Evolutionary conservation across 1,139 yeast genomes (phyloP).

Genomic region (Suhomyces choctaworum): DNA sequence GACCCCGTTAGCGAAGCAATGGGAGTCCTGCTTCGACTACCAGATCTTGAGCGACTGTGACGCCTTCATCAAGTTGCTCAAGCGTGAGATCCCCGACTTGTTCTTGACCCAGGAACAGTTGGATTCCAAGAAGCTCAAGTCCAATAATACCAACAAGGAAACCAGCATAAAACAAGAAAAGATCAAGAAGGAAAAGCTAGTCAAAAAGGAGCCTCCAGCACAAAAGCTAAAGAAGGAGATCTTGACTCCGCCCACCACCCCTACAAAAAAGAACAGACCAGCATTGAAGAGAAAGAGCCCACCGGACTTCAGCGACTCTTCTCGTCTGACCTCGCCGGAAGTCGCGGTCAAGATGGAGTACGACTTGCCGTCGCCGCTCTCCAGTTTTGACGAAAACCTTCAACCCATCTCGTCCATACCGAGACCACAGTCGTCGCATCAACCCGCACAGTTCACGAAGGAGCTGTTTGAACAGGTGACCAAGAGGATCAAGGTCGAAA

Average conservation of each 20-base stretch:
- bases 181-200: slow-evolving; percentile 9
- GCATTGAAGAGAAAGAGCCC: slow-evolving; percentile 14
- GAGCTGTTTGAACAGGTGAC: slow-evolving; percentile 6
- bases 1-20: slow-evolving; percentile 48
- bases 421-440: too few species aligned
- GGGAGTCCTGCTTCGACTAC: slow-evolving; percentile 65
- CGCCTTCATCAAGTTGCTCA: slow-evolving; percentile 62
- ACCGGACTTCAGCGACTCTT: not conserved
- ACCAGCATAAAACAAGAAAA: slow-evolving; percentile 9
- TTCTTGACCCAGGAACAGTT: slow-evolving; percentile 56
- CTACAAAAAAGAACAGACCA: slow-evolving; percentile 22
- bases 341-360: slow-evolving; percentile 7
- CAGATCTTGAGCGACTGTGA: slow-evolving; percentile 84
- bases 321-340: slow-evolving; percentile 3
- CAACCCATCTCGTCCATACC: not conserved
- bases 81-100: slow-evolving; percentile 54
- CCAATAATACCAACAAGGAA: slow-evolving; percentile 14
- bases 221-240: slow-evolving; percentile 14
- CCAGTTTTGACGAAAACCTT: slow-evolving; percentile 17
- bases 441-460: too few species aligned
- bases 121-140: slow-evolving; percentile 43
- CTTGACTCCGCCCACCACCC: slow-evolving; percentile 35
- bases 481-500: slow-evolving; percentile 6
- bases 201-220: slow-evolving; percentile 15
- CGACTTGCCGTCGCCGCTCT: slow-evolving; percentile 23